Conservation (phyloP, 371 early-diverging fungal genomes). For the Mucor velutinosus region DNA sequence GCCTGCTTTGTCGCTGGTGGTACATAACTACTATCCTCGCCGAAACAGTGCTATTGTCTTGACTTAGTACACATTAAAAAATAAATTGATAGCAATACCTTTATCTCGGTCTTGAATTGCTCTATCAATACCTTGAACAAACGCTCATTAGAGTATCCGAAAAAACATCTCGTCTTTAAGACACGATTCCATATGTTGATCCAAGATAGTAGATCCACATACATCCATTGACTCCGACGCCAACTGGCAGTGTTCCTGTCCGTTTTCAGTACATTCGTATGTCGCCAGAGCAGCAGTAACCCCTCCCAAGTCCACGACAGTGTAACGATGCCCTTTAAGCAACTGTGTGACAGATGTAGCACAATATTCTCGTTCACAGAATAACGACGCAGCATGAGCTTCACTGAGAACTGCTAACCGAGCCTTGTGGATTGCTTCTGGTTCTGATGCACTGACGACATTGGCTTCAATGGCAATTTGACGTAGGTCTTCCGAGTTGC, state of each 20-base stretch:
- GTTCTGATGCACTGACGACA: conserved; percentile 32
- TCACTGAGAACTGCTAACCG: conserved; percentile 42
- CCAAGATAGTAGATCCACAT: conserved; percentile 24
- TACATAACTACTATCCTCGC: neutral
- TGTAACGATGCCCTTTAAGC: neutral
- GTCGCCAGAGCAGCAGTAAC: conserved; percentile 44
- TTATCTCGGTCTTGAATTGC: conserved; percentile 1
- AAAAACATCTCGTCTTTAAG: neutral
- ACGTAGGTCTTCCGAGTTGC: conserved; percentile 41
- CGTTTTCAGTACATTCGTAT: conserved; percentile 13
- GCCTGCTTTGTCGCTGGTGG: neutral
- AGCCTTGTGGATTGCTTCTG: conserved; percentile 13
- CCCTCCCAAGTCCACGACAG: conserved; percentile 19
- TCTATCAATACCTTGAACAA: neutral
- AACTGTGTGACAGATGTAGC: neutral
- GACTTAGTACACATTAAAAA: neutral
- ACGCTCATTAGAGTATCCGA: neutral
- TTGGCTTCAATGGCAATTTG: conserved; percentile 43
- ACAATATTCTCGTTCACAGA: conserved; percentile 34
- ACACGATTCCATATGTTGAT: conserved; percentile 9
- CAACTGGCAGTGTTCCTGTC: conserved; percentile 4
- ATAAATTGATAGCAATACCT: neutral
- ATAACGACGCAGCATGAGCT: conserved; percentile 47
- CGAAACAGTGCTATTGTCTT: neutral
- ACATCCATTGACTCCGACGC: conserved; percentile 3